Evolutionary conservation across 768 basidiomycete genomes (phyloP).

Genomic region (Daedalea quercina): DNA sequence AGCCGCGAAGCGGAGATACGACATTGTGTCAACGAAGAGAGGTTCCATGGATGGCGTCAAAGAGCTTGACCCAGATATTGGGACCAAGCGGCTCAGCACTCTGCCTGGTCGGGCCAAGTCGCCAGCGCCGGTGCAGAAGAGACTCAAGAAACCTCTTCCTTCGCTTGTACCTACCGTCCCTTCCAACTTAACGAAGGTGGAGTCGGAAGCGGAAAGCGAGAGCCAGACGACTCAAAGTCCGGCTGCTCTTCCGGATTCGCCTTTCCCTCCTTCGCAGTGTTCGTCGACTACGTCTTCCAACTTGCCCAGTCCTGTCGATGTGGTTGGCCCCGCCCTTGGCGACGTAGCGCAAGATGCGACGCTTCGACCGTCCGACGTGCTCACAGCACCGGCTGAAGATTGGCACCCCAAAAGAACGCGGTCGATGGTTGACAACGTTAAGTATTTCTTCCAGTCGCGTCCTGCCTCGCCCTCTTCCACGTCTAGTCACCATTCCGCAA

Average conservation of each 20-base stretch:
- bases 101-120: slow-evolving; percentile 10
- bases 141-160: slow-evolving; percentile 13
- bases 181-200: slow-evolving; percentile 2
- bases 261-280: slow-evolving; percentile 17
- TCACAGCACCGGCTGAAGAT: slow-evolving; percentile 16
- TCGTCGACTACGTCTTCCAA: slow-evolving; percentile 21
- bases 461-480: slow-evolving; percentile 31
- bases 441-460: slow-evolving; percentile 49
- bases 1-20: slow-evolving; percentile 51
- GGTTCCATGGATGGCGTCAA: slow-evolving; percentile 32
- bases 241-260: slow-evolving; percentile 13
- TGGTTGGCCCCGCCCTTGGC: slow-evolving; percentile 15
- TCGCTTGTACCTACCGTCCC: slow-evolving; percentile 11
- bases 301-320: slow-evolving; percentile 19
- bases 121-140: slow-evolving; percentile 8
- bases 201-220: slow-evolving; percentile 3
- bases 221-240: slow-evolving; percentile 11
- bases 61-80: slow-evolving; percentile 3
- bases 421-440: slow-evolving; percentile 58
- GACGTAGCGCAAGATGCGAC: slow-evolving; percentile 11
- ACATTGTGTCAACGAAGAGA: slow-evolving; percentile 56
- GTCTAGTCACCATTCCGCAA: slow-evolving; percentile 7
- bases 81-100: not conserved
- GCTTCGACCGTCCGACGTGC: slow-evolving; percentile 23
- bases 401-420: slow-evolving; percentile 36